phyloP scores from a whole-genome alignment of 768 basidiomycete genomes.

The Rhizopogon rudus region DNA sequence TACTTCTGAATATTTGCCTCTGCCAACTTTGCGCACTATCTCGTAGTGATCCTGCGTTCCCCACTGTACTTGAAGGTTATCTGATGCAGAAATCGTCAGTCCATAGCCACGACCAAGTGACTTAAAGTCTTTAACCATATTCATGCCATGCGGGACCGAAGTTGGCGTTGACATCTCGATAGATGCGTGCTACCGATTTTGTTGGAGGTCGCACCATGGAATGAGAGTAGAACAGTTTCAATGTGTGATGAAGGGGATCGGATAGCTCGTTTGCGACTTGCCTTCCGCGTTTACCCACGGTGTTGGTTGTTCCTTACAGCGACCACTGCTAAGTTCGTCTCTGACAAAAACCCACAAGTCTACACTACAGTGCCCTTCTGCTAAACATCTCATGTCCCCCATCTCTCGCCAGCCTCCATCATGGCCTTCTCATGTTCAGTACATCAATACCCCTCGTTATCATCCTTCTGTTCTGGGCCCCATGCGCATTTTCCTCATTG shows the following conservation, averaged over 20 bases:
- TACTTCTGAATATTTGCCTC: slow-evolving; percentile 95
- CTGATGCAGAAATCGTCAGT: slow-evolving; percentile 35
- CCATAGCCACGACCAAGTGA: neutral
- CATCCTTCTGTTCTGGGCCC: slow-evolving; percentile 52
- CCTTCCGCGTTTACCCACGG: slow-evolving; percentile 23
- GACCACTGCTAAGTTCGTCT: neutral
- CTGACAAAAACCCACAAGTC: too few species aligned
- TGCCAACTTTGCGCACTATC: slow-evolving; percentile 92
- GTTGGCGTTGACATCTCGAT: slow-evolving; percentile 83
- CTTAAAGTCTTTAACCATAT: slow-evolving; percentile 59
- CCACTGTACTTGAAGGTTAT: slow-evolving; percentile 97
- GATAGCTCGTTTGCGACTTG: slow-evolving; percentile 1
- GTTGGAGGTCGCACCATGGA: slow-evolving; percentile 67
- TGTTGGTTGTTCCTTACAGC: neutral
- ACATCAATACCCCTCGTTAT: slow-evolving; percentile 46
- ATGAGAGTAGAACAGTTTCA: slow-evolving; percentile 8
- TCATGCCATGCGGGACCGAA: slow-evolving; percentile 92
- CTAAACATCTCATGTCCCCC: slow-evolving; percentile 7
- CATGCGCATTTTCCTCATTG: slow-evolving; percentile 34
- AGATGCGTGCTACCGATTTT: slow-evolving; percentile 83
- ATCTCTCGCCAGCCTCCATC: slow-evolving; percentile 24
- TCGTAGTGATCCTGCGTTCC: slow-evolving; percentile 97
- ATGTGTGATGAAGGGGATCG: slow-evolving; percentile 5
- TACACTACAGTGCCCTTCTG: neutral
- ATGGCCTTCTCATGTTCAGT: slow-evolving; percentile 55